phyloP scores from a whole-genome alignment of 805 yeast species.

The Candida insectalens region DNA sequence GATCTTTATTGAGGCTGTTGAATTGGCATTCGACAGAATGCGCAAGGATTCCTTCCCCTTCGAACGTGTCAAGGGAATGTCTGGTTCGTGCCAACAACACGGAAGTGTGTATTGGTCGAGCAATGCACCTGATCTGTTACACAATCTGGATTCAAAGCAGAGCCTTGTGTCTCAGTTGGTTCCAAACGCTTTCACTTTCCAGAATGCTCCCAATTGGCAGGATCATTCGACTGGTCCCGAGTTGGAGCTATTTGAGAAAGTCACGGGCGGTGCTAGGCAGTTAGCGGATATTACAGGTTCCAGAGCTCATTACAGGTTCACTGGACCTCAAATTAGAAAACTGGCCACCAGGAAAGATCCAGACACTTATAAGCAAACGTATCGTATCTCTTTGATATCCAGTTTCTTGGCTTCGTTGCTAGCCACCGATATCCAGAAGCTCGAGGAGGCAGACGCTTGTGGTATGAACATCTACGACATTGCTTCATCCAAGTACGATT shows the following conservation, averaged over 20 bases:
- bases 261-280: slow-evolving; percentile 47
- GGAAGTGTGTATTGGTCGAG: slow-evolving; percentile 79
- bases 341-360: slow-evolving; percentile 45
- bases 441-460: slow-evolving; percentile 84
- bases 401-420: slow-evolving; percentile 68
- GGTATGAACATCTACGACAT: slow-evolving; percentile 89
- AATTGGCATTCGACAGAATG: slow-evolving; percentile 48
- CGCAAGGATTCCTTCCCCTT: slow-evolving; percentile 45
- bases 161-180: slow-evolving; percentile 37
- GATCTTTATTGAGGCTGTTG: slow-evolving; percentile 87
- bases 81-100: slow-evolving; percentile 90
- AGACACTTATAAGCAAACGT: slow-evolving; percentile 43
- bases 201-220: slow-evolving; percentile 86
- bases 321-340: slow-evolving; percentile 86
- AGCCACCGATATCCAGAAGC: slow-evolving; percentile 48
- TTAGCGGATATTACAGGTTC: slow-evolving; percentile 74
- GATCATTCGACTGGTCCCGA: slow-evolving; percentile 81
- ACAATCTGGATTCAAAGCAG: slow-evolving; percentile 21
- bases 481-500: slow-evolving; percentile 42
- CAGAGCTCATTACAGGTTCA: slow-evolving; percentile 79
- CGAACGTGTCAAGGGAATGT: slow-evolving; percentile 47
- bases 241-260: slow-evolving; percentile 47
- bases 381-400: slow-evolving; percentile 64
- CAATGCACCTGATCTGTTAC: slow-evolving; percentile 33
- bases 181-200: slow-evolving; percentile 47